phyloP scores from a whole-genome alignment of 495 filamentous ascomycete species.

The Penicillium desertorum region DNA sequence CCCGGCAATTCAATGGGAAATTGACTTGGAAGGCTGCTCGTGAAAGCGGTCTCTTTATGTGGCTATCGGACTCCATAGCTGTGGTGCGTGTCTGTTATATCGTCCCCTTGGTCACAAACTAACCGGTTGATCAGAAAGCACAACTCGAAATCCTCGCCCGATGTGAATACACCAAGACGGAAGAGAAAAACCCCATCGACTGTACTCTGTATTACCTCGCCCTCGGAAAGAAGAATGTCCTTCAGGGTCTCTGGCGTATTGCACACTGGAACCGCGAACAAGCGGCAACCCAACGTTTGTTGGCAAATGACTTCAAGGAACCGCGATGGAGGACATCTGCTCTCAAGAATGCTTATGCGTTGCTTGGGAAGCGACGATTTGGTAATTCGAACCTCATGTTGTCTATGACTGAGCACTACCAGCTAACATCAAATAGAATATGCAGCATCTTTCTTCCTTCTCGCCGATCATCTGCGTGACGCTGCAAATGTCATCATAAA shows the following conservation, averaged over 20 bases:
- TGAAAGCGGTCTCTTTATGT: constrained; percentile 92
- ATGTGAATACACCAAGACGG: constrained; percentile 87
- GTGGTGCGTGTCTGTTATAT: constrained; percentile 58
- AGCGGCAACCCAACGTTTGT: constrained; percentile 65
- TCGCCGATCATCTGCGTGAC: constrained; percentile 82
- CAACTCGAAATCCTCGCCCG: constrained; percentile 89
- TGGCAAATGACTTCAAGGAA: constrained; percentile 86
- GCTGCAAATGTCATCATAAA: constrained; percentile 81
- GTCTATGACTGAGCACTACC: not conserved
- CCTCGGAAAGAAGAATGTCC: constrained; percentile 83
- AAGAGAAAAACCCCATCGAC: constrained; percentile 89
- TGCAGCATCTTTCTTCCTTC: constrained; percentile 91
- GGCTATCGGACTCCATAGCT: constrained; percentile 74
- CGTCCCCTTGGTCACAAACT: constrained; percentile 13
- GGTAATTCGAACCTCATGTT: constrained; percentile 47
- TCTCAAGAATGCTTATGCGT: constrained; percentile 94
- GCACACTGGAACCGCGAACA: constrained; percentile 90
- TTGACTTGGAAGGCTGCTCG: constrained; percentile 82
- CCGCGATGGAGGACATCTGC: constrained; percentile 86
- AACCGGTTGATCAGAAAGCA: constrained; percentile 50
- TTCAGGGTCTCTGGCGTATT: constrained; percentile 95
- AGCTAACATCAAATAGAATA: constrained; percentile 61
- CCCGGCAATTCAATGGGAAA: constrained; percentile 70
- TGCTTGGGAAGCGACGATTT: constrained; percentile 88
- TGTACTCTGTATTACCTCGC: constrained; percentile 92